Evolutionary conservation across 2,329 filamentous ascomycete genomes (phyloP).

Genomic region (Macrophomina tecta): DNA sequence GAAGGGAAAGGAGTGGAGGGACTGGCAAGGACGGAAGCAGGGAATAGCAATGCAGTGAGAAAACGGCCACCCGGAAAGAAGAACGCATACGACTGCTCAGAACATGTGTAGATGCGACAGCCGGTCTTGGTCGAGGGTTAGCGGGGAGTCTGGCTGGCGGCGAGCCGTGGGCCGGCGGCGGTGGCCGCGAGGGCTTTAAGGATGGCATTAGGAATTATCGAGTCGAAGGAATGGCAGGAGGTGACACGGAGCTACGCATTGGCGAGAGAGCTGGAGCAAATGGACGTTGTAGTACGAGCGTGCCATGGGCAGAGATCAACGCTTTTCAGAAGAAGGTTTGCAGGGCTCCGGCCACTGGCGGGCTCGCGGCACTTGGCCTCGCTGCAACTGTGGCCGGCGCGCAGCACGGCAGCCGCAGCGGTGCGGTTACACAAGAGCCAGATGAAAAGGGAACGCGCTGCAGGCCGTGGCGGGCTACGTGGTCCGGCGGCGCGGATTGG

Average conservation of each 20-base stretch:
- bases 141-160: neutral
- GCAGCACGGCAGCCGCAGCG: conserved; percentile 15
- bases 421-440: neutral
- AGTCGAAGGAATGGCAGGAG: conserved; percentile 10
- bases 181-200: conserved; percentile 7
- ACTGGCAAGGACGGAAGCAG: neutral
- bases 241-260: conserved; percentile 13
- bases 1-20: neutral
- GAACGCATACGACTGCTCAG: neutral
- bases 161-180: neutral
- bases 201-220: conserved; percentile 1
- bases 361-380: conserved; percentile 1
- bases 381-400: neutral
- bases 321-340: conserved; percentile 10
- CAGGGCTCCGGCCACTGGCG: neutral
- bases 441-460: conserved; percentile 17
- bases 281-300: conserved; percentile 16
- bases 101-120: neutral
- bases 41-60: conserved; percentile 10
- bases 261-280: neutral
- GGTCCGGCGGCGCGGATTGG: conserved; percentile 7
- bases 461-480: neutral
- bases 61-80: conserved; percentile 15
- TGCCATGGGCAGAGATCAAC: conserved; percentile 14
- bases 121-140: neutral